phyloP scores from a whole-genome alignment of 176 grass and related monocot genomes.

The Tillandsia leiboldiana region DNA sequence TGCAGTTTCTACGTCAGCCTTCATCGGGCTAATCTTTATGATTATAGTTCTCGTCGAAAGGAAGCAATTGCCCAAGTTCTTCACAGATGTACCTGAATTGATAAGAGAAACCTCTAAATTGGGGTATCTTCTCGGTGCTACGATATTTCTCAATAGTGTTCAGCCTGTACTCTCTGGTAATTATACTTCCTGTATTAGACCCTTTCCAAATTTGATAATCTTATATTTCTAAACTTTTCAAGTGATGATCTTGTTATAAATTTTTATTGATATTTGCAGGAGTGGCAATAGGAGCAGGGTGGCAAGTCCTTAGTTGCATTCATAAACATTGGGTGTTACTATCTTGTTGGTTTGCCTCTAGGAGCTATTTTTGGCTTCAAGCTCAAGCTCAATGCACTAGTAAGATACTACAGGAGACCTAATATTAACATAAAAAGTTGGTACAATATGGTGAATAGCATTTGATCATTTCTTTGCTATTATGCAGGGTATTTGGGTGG shows the following conservation, averaged over 20 bases:
- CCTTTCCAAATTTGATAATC: not conserved
- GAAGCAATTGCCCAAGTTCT: slow-evolving; percentile 43
- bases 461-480: not conserved
- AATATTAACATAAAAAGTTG: slow-evolving; percentile 3
- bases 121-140: slow-evolving; percentile 54
- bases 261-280: slow-evolving; percentile 30
- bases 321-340: slow-evolving; percentile 77
- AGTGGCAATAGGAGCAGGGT: slow-evolving; percentile 82
- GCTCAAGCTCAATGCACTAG: slow-evolving; percentile 38
- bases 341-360: slow-evolving; percentile 66
- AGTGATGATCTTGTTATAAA: not conserved
- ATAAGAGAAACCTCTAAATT: slow-evolving; percentile 46
- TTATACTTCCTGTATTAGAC: not conserved
- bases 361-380: slow-evolving; percentile 75
- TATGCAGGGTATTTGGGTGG: slow-evolving; percentile 84
- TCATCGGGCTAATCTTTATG: slow-evolving; percentile 49
- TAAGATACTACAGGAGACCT: slow-evolving; percentile 10
- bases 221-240: not conserved
- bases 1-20: slow-evolving; percentile 51
- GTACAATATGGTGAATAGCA: not conserved
- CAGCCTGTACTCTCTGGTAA: slow-evolving; percentile 85
- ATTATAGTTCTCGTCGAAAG: slow-evolving; percentile 44
- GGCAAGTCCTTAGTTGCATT: slow-evolving; percentile 72
- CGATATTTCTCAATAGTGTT: slow-evolving; percentile 88
- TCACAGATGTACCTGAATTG: slow-evolving; percentile 48